Conservation (phyloP, 2,329 filamentous ascomycete species). For the Trichocomaceae sp. region DNA sequence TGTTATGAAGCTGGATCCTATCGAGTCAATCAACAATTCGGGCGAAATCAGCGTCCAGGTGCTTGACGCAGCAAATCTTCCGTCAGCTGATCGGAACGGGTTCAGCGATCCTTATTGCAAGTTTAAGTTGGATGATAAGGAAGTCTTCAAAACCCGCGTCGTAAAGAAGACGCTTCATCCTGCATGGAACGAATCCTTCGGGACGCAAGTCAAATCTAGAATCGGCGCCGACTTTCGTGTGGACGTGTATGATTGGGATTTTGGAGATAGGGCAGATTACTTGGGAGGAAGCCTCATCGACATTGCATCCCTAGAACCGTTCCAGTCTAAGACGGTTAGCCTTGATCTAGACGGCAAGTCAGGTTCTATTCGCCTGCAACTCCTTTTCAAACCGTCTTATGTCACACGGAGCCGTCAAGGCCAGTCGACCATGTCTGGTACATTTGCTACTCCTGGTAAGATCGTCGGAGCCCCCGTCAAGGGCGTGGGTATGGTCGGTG, state of each 20-base stretch:
- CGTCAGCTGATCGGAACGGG: conserved; percentile 88
- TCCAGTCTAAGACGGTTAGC: conserved; percentile 67
- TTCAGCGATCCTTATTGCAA: conserved; percentile 97
- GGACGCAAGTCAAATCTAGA: conserved; percentile 71
- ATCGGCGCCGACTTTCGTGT: conserved; percentile 77
- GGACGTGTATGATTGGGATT: conserved; percentile 91
- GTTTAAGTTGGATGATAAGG: conserved; percentile 81
- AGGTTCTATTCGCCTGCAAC: conserved; percentile 69
- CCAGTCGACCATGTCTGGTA: conserved; percentile 86
- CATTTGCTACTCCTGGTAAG: conserved; percentile 78
- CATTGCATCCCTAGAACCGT: conserved; percentile 75
- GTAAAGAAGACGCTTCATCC: conserved; percentile 96
- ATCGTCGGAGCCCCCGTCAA: conserved; percentile 96
- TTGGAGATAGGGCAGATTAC: conserved; percentile 88
- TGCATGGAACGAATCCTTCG: conserved; percentile 94
- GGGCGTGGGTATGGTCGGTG: conserved; percentile 72
- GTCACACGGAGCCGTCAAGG: conserved; percentile 80
- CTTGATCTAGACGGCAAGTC: conserved; percentile 82
- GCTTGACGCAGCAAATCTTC: conserved; percentile 78
- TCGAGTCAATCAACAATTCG: conserved; percentile 98
- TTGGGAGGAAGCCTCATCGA: conserved; percentile 72
- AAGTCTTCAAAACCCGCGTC: conserved; percentile 89
- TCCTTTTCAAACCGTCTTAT: conserved; percentile 91
- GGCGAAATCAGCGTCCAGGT: conserved; percentile 91
- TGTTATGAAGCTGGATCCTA: conserved; percentile 86